Percentiles rank a stretch among this genome's conserved stretches.
Evolutionary conservation across 345 rosid genomes (phyloP).

Genomic region (Acer campestre): DNA sequence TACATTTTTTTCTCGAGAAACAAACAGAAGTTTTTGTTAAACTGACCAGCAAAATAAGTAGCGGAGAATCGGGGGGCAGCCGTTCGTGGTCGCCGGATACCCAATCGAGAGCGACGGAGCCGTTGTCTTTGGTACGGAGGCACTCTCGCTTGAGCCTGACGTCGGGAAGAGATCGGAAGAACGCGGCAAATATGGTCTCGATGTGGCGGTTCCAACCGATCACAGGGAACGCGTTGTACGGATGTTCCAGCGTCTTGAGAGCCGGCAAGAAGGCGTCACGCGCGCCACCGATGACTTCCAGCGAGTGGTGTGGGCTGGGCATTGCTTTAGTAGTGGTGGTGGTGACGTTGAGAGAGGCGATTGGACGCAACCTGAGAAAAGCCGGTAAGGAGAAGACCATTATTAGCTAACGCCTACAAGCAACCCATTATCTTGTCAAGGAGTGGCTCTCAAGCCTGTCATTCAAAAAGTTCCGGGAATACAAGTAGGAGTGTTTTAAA

Average conservation of each 20-base stretch:
- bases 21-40: neutral
- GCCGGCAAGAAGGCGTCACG: slow-evolving; percentile 58
- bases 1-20: neutral
- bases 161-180: slow-evolving; percentile 45
- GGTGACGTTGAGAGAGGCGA: slow-evolving; percentile 34
- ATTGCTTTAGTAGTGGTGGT: slow-evolving; percentile 25
- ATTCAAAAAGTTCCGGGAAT: neutral
- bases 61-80: slow-evolving; percentile 58
- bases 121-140: slow-evolving; percentile 53
- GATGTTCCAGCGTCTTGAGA: slow-evolving; percentile 44
- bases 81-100: slow-evolving; percentile 52
- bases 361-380: slow-evolving; percentile 23
- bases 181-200: slow-evolving; percentile 68
- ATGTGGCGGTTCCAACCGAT: slow-evolving; percentile 56
- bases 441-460: neutral
- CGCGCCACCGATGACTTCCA: slow-evolving; percentile 76
- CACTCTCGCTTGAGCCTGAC: slow-evolving; percentile 55
- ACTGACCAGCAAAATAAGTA: slow-evolving; percentile 78
- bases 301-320: slow-evolving; percentile 54
- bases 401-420: no score
- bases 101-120: slow-evolving; percentile 67
- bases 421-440: no score
- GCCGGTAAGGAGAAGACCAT: neutral
- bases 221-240: slow-evolving; percentile 62
- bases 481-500: no score